These are phyloP conservation scores for Agapanthus africanus DNA, from an alignment of 106 monocot genomes.

Conservation along the genomic window DNA sequence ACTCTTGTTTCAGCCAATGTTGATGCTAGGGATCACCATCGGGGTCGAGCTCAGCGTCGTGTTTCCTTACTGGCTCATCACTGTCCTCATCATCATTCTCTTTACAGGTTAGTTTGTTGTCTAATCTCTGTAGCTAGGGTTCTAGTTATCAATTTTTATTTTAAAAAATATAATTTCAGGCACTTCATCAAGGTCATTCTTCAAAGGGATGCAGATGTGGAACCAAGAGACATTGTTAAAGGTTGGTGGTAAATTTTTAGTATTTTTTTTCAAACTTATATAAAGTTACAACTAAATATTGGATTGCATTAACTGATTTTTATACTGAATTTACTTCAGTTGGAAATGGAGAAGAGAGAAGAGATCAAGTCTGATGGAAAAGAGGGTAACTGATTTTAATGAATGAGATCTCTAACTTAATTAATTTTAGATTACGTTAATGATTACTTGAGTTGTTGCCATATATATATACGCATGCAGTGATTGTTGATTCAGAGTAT, in stretches of 20 bases:
- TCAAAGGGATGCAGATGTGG: conserved; percentile 81
- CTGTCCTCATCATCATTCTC: conserved; percentile 85
- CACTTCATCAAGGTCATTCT: conserved; percentile 90
- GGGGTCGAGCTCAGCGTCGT: conserved; percentile 86
- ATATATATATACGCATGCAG: conserved; percentile 10
- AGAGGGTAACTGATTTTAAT: conserved; percentile 29
- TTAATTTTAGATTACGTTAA: too few species aligned
- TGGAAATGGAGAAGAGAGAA: conserved; percentile 40
- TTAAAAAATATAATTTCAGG: conserved; percentile 38
- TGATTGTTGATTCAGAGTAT: conserved; percentile 25
- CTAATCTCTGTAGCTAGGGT: too few species aligned
- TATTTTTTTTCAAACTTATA: too few species aligned
- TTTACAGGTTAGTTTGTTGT: conserved; percentile 46
- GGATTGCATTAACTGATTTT: too few species aligned
- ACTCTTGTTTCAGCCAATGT: conserved; percentile 93
- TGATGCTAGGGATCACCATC: conserved; percentile 96
- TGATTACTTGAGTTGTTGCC: neutral
- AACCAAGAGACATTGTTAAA: conserved; percentile 71
- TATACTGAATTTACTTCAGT: conserved; percentile 15
- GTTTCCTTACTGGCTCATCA: conserved; percentile 97
- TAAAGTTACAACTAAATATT: too few species aligned
- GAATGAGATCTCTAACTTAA: too few species aligned
- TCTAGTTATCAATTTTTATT: too few species aligned
- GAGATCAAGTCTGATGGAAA: conserved; percentile 4
- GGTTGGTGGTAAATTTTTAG: conserved; percentile 20